Evolutionary conservation across 148 eudicot genomes (phyloP), one percentile per base, ranked within the genome.

Genomic region (Mesembryanthemum crystallinum): DNA sequence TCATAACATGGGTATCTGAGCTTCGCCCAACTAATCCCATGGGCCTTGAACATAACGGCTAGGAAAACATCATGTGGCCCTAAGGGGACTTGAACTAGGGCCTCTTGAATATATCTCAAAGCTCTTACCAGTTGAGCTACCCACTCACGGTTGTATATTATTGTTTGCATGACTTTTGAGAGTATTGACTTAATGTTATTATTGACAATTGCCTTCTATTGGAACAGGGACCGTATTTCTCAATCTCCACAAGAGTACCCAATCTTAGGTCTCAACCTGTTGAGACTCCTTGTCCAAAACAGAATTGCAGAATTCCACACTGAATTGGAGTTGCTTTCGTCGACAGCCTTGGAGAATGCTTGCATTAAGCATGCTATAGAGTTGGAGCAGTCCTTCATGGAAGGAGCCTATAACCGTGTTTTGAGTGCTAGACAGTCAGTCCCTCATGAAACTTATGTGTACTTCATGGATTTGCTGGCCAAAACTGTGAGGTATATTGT

Each of bases 361-460:
- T 95, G 96, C 80, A 90, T 95, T 64, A 95, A 85, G 87, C 98
- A 95, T 82, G 99, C 99, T 1, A 92, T 95, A 43, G 99, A 92
- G 65, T 81, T 95, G 70, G 99, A 95, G 76, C 96, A 95, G 71
- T 95, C 98, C 23, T 92, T 95, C 83, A 95, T 93, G 98, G 98
- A 93, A 86, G 98, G 98, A 57, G 98, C 98, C 58, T 95, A 95
- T 79, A 95, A 95, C 76, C 92, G 97, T 43, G 98, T 95, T 70
- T 86, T 95, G 85, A 92, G 83, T 85, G 98, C 98, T 66, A 92
- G 97, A 66, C 96, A 92, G 86, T 83, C 88, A 10, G 96, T 92
- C 15, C 99, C 99, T 62, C 96, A 92, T 85, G 94, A 91, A 81
- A 92, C 94, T 66, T 95, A 92, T 7, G 92, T 89, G 2, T 89